Evolutionary conservation across 2,329 filamentous ascomycete species (phyloP).

Genomic region (Mariannaea elegans): DNA sequence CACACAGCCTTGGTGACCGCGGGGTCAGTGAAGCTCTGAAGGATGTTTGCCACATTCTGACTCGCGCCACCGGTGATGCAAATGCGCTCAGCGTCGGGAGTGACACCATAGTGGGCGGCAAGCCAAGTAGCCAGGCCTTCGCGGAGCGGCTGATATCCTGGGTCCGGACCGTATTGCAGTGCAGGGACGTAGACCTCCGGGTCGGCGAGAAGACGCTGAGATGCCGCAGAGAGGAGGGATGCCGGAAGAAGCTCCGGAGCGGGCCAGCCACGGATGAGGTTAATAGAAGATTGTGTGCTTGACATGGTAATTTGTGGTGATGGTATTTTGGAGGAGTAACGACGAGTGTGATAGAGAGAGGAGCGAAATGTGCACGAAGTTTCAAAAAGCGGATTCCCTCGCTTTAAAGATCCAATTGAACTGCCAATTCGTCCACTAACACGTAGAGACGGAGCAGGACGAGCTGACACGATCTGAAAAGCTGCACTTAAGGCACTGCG

Average conservation of each 20-base stretch:
- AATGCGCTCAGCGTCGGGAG: slow-evolving; percentile 65
- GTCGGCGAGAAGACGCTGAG: slow-evolving; percentile 68
- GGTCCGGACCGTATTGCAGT: slow-evolving; percentile 83
- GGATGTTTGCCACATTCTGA: slow-evolving; percentile 80
- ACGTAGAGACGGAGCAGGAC: neutral
- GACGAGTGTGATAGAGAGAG: slow-evolving; percentile 1
- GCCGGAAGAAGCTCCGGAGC: slow-evolving; percentile 70
- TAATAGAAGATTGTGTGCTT: slow-evolving; percentile 59
- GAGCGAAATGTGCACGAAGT: neutral
- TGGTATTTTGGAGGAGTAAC: slow-evolving; percentile 19
- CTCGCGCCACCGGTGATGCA: slow-evolving; percentile 87
- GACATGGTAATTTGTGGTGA: slow-evolving; percentile 32
- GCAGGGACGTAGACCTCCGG: slow-evolving; percentile 66
- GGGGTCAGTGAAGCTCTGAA: slow-evolving; percentile 85
- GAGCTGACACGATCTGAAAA: neutral
- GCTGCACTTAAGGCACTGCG: slow-evolving; percentile 22
- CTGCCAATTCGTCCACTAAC: neutral
- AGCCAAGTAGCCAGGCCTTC: slow-evolving; percentile 77
- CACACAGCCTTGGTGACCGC: slow-evolving; percentile 78
- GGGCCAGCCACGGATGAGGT: slow-evolving; percentile 76
- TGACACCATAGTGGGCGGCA: slow-evolving; percentile 63
- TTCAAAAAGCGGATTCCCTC: neutral
- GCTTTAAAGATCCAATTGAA: slow-evolving; percentile 3
- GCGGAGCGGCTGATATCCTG: slow-evolving; percentile 76
- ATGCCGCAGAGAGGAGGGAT: slow-evolving; percentile 66